These are phyloP conservation scores for Coemansia sp. DNA, from an alignment of 192 early-diverging fungal genomes.

Conservation along the genomic window DNA sequence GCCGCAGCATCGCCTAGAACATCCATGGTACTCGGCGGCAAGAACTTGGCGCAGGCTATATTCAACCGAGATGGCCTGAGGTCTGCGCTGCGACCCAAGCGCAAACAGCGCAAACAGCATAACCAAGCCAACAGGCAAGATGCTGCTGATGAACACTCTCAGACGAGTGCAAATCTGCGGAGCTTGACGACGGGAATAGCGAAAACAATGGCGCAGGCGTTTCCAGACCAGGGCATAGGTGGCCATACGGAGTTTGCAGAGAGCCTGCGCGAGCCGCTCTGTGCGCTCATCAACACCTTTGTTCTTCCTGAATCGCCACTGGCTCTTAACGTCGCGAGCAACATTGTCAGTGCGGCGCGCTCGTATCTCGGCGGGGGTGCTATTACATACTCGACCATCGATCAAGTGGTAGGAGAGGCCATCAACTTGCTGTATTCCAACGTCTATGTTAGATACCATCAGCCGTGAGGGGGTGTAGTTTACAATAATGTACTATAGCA, in stretches of 20 bases:
- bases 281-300: constrained; percentile 31
- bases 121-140: neutral
- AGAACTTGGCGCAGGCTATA: neutral
- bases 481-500: neutral
- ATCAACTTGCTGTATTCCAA: constrained; percentile 35
- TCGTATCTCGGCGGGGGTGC: constrained; percentile 16
- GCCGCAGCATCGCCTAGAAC: neutral
- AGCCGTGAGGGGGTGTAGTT: neutral
- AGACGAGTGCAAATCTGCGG: constrained; percentile 11
- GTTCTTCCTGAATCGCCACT: constrained; percentile 31
- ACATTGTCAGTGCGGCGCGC: constrained; percentile 9
- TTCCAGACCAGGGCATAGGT: constrained; percentile 16
- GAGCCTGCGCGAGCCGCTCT: constrained; percentile 19
- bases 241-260: constrained; percentile 18
- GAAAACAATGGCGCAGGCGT: constrained; percentile 20
- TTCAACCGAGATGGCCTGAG: neutral
- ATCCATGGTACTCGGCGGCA: neutral
- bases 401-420: constrained; percentile 18
- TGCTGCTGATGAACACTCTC: neutral
- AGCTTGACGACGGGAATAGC: constrained; percentile 23
- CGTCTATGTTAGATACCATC: constrained; percentile 25
- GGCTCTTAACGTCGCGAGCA: constrained; percentile 26
- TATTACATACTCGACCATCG: constrained; percentile 25
- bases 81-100: neutral
- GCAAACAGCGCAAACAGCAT: neutral